Conservation (phyloP, 2,329 filamentous ascomycete genomes). For the Monosporascus sp. region DNA sequence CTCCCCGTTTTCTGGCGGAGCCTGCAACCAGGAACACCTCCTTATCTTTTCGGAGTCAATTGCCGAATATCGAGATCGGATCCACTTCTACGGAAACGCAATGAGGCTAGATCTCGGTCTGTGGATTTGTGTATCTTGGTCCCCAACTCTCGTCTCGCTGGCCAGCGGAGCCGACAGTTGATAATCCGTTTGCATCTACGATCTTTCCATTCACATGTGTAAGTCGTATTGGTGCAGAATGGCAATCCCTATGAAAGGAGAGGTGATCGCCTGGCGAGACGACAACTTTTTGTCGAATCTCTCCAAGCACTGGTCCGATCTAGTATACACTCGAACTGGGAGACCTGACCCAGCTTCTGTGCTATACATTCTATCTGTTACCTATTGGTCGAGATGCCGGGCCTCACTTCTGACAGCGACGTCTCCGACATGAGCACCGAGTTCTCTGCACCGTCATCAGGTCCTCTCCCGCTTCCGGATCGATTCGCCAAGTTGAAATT, state of each 20-base stretch:
- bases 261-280: no score
- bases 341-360: no score
- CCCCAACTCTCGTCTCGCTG: neutral
- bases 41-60: neutral
- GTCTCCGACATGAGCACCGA: slow-evolving; percentile 16
- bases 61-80: neutral
- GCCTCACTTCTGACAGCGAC: slow-evolving; percentile 6
- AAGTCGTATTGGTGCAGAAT: no score
- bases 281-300: no score
- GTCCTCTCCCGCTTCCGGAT: slow-evolving; percentile 33
- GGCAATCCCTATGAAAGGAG: no score
- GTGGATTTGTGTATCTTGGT: neutral
- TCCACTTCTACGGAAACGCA: neutral
- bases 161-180: neutral
- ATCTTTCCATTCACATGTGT: no score
- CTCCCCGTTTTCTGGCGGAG: neutral
- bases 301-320: no score
- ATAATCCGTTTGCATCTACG: neutral
- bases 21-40: neutral
- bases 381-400: neutral
- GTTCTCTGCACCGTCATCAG: slow-evolving; percentile 25
- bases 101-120: neutral
- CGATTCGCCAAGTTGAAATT: slow-evolving; percentile 39
- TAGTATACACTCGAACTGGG: no score
- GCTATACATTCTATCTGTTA: no score